phyloP scores from a whole-genome alignment of 1,284 basidiomycete species.

The Trichosporon sp. region DNA sequence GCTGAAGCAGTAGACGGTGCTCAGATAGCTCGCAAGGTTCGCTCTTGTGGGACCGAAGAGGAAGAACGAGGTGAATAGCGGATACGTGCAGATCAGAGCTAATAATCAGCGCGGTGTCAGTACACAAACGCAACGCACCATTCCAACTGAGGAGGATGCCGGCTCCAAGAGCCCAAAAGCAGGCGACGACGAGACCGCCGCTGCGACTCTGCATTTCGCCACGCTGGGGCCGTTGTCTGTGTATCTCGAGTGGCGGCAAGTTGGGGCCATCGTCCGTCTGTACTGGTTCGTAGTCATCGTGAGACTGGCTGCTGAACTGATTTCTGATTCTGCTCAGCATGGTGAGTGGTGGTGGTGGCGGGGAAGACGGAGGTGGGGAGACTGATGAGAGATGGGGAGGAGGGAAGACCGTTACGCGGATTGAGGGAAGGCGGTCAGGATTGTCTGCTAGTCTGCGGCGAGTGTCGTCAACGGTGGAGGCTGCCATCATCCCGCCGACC shows the following conservation, averaged over 20 bases:
- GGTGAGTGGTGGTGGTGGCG: not conserved
- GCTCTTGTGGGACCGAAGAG: constrained; percentile 36
- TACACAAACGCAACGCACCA: constrained; percentile 39
- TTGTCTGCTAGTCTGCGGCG: not conserved
- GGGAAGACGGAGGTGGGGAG: not conserved
- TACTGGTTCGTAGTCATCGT: constrained; percentile 10
- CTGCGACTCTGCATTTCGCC: constrained; percentile 13
- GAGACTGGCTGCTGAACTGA: not conserved
- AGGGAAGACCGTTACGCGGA: not conserved
- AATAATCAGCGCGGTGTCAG: constrained; percentile 5
- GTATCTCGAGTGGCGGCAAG: constrained; percentile 16
- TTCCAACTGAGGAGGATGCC: constrained; percentile 55
- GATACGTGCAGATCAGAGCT: constrained; percentile 56
- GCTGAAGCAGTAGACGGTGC: constrained; percentile 52
- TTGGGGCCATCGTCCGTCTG: constrained; percentile 11
- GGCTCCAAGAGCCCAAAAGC: constrained; percentile 55
- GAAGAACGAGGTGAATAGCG: constrained; percentile 47
- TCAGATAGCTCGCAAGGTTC: constrained; percentile 50
- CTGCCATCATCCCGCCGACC: not conserved
- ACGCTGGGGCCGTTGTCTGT: constrained; percentile 4
- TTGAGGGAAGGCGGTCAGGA: not conserved
- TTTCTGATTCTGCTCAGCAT: constrained; percentile 12
- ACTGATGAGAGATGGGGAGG: not conserved
- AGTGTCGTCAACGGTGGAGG: not conserved
- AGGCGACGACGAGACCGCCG: constrained; percentile 12